A percentile compares a stretch with the other conserved stretches of the same genome.
These are phyloP conservation scores for Daldinia caldariorum DNA, from an alignment of 495 filamentous ascomycete species.

Conservation along the genomic window DNA sequence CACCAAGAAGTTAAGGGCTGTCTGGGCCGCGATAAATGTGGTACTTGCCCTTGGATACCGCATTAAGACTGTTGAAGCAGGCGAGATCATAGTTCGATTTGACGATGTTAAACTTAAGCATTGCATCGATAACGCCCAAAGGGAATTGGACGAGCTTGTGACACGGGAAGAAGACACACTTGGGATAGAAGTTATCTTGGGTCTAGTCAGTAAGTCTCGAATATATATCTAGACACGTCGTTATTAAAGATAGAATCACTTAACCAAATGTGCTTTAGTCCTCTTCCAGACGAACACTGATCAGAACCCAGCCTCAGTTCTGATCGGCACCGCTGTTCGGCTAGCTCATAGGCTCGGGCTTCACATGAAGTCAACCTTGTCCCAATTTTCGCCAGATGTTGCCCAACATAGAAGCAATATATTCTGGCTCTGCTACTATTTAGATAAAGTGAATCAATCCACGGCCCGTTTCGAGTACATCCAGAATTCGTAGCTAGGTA, in stretches of 20 bases:
- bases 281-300: constrained; percentile 45
- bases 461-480: too few species aligned
- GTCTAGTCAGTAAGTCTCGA: constrained; percentile 44
- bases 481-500: not conserved
- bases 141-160: constrained; percentile 46
- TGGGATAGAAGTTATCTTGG: constrained; percentile 46
- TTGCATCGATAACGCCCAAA: constrained; percentile 49
- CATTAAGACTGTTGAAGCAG: constrained; percentile 22
- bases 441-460: constrained; percentile 41
- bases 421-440: constrained; percentile 49
- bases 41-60: constrained; percentile 46
- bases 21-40: constrained; percentile 46
- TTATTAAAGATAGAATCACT: not conserved
- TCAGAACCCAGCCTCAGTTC: constrained; percentile 44
- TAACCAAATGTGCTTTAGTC: constrained; percentile 19
- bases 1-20: constrained; percentile 31
- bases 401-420: constrained; percentile 44
- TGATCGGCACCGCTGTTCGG: constrained; percentile 48
- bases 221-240: not conserved
- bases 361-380: constrained; percentile 34
- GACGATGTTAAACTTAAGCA: constrained; percentile 35
- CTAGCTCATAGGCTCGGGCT: constrained; percentile 45
- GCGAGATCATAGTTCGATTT: constrained; percentile 31
- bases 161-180: constrained; percentile 46
- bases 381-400: constrained; percentile 36